These are phyloP conservation scores for Erythrobasidium yunnanense DNA, from an alignment of 768 basidiomycete species.

Conservation along the genomic window DNA sequence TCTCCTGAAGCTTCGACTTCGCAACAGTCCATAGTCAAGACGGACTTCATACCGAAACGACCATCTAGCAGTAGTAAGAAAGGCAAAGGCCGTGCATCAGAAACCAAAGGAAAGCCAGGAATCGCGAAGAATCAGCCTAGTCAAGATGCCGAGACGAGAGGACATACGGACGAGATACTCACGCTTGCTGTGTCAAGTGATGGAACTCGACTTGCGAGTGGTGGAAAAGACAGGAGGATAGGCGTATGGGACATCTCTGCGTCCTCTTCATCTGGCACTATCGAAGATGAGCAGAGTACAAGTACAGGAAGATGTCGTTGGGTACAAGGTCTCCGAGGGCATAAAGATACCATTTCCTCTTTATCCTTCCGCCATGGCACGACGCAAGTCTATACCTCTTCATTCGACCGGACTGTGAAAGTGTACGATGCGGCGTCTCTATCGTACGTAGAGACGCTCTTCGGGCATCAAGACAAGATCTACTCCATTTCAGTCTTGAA, in stretches of 20 bases:
- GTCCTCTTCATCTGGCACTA: not conserved
- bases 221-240: slow-evolving; percentile 68
- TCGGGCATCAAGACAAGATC: slow-evolving; percentile 88
- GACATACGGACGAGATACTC: slow-evolving; percentile 79
- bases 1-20: slow-evolving; percentile 31
- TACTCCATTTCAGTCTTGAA: slow-evolving; percentile 67
- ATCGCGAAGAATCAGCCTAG: slow-evolving; percentile 33
- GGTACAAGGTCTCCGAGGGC: slow-evolving; percentile 70
- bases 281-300: no score
- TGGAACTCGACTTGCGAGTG: slow-evolving; percentile 73
- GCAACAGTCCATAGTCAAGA: slow-evolving; percentile 20
- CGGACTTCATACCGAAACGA: slow-evolving; percentile 20
- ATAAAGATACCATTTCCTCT: slow-evolving; percentile 59
- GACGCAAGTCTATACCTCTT: slow-evolving; percentile 61
- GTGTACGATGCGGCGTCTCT: slow-evolving; percentile 62
- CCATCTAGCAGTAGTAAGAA: slow-evolving; percentile 28
- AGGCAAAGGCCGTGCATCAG: slow-evolving; percentile 49
- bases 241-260: slow-evolving; percentile 66
- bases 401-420: slow-evolving; percentile 80
- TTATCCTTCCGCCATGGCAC: slow-evolving; percentile 68
- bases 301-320: slow-evolving; percentile 58
- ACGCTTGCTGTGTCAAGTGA: slow-evolving; percentile 73
- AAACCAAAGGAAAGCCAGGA: slow-evolving; percentile 49
- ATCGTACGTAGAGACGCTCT: slow-evolving; percentile 87
- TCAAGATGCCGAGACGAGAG: slow-evolving; percentile 47